Base-by-base conservation (phyloP, 2,329 filamentous ascomycete genomes). In the Mycosphaerella arachidis region DNA sequence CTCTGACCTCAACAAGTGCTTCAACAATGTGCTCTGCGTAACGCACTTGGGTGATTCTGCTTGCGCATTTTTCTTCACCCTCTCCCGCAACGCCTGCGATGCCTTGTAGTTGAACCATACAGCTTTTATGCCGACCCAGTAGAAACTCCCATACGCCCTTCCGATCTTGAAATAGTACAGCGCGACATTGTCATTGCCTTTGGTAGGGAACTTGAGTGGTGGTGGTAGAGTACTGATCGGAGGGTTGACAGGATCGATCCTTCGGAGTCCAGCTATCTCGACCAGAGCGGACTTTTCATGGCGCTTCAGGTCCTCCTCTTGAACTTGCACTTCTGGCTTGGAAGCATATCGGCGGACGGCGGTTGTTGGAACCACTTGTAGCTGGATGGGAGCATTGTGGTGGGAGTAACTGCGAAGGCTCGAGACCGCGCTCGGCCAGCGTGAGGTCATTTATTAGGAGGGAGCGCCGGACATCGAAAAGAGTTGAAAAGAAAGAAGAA, bases 71-170 rank as follows among this genome's bases (percentile, higher is more conserved):
- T 63, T 56, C 33, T 43, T 59, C 24, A 87, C 72, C 10, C 82
- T 79, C 24, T 77, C 71, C 52, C 83, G 81, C 67, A 82, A 64
- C 5, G 70, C 57, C 6, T 73, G 75, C 0, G 79, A 73, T 9
- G 77, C 70, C 59, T 78, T 76, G 65, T 81, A 79, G 65, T 96
- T 96, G 60, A 79, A 76, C 72, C 85, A 86, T 55, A 96, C 86
- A 68, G 88, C 86, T 71, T 86, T 86, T 33, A 96, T 76, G 18
- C 92, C 93, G 1, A 85, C 82, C 76, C 94, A 96, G 85, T 97
- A 97, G 82, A 97, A 97, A 37, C 76, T 75, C 9, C 89, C 68
- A 75, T 96, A 96, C 55, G 89, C 85, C 72, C 89, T 88, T 63
- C 91, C 93, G 30, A 87, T 77, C 48, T 76, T 72, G 69, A 84